Evolutionary conservation across 2,329 filamentous ascomycete genomes (phyloP), one percentile per base, ranked within the genome.

Genomic region (Fusarium circinatum): DNA sequence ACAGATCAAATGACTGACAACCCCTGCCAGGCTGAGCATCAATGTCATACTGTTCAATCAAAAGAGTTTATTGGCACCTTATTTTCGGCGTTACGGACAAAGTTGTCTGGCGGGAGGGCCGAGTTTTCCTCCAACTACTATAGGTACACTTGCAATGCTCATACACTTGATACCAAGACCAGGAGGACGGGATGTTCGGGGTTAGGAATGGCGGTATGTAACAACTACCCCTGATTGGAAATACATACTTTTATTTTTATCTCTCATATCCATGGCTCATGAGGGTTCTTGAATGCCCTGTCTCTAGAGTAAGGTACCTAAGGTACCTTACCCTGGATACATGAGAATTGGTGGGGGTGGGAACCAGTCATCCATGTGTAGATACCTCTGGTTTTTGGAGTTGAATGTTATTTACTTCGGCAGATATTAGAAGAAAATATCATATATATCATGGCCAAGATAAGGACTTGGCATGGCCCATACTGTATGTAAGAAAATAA

Each of bases 291-390:
- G 20, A 45, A 47, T 44, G 22, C 34, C 45, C 36, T 36, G 20
- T 48, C 51, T 54, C 34, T 22, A 9, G 34, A 54, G 34, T 24
- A 24, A 24, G 24, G 24, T 14, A 30, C 28, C 28, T 9, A 39
- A 20, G 8, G 20, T 41, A 72, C 70, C 49, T 55, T 70, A 72
- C 70, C 49, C 59, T 70, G 51, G 44, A 32, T 49, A 68, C 55
- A 63, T 58, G 24, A 45, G 52, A 71, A 38, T 74, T 52, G 49
- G 70, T 48, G 71, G 70, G 71, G 71, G 71, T 73, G 70, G 71
- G 48, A 59, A 74, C 56, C 18, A 42, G 17, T 32, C 42, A n/a
- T 12, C 22, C 22, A 34, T 15, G 55, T 51, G 38, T 28, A 32
- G 12, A 6, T 34, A 30, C 3, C 17, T 49, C 32, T 36, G 41